Evolutionary conservation across 805 yeast genomes (phyloP), one percentile per base, ranked within the genome.

Genomic region (Hanseniaspora singularis): DNA sequence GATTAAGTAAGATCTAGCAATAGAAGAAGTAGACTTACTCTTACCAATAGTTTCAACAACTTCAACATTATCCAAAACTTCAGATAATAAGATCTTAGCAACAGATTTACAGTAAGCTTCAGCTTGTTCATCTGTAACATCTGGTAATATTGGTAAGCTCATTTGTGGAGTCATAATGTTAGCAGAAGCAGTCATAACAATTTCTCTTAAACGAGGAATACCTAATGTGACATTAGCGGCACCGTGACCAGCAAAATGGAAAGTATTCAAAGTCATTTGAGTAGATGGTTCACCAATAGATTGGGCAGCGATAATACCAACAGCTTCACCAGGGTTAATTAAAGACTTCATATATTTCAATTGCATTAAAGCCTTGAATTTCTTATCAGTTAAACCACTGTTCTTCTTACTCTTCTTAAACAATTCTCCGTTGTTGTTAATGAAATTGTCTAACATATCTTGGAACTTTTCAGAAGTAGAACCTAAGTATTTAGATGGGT

Each of bases 181-280:
- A 19, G 95, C 78, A 50, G 96, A 85, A 18, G 99, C 99, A 11
- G 99, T 94, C 99, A 92, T 92, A 63, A 92, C 87, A 65, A 92
- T 92, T 74, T 92, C 99, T 77, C 99, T 82, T 85, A 92, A 79
- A 77, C 99, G 95, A 34, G 99, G 99, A 62, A 92, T 92, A 82
- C 99, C 99, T 58, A 92, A 73, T 0, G 99, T 92, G 53, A 92
- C 99, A 67, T 92, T 92, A 38, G 98, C 98, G 50, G 98, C 99
- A 77, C 99, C 99, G 69, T 94, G 98, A 64, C 99, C 99, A 57
- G 99, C 99, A 61, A 92, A 92, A 71, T 92, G 95, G 85, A 85
- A 85, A 39, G 95, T 85, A 64, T 85, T 85, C 59, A 85, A 75
- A 15, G 99, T 92, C 99, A 92, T 92, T 70, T 92, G 99, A 3